phyloP scores from a whole-genome alignment of 305 asterid genomes.

The Ilex paraguariensis region DNA sequence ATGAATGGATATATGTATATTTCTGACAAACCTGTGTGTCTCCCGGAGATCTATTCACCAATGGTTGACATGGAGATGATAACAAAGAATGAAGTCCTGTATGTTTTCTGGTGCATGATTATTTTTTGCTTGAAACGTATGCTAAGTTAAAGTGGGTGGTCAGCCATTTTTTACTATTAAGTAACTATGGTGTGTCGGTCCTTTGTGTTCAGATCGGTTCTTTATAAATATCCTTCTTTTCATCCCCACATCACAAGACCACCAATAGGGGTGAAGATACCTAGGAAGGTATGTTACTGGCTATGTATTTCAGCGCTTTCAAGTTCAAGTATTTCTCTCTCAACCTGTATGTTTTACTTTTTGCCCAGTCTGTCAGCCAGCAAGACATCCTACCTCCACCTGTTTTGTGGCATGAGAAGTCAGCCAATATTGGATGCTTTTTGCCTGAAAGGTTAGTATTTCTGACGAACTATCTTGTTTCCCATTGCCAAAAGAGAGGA shows the following conservation, averaged over 20 bases:
- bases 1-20: slow-evolving; percentile 52
- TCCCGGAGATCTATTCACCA: slow-evolving; percentile 36
- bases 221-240: slow-evolving; percentile 39
- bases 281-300: slow-evolving; percentile 33
- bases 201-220: slow-evolving; percentile 33
- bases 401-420: slow-evolving; percentile 39
- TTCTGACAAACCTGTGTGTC: slow-evolving; percentile 36
- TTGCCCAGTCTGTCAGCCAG: slow-evolving; percentile 28
- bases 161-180: background rate
- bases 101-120: slow-evolving; percentile 16
- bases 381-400: slow-evolving; percentile 30
- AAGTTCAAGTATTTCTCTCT: slow-evolving; percentile 7
- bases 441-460: slow-evolving; percentile 31
- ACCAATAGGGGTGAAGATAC: slow-evolving; percentile 43
- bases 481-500: slow-evolving; percentile 4
- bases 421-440: slow-evolving; percentile 15
- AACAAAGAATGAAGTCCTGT: slow-evolving; percentile 39
- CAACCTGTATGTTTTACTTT: slow-evolving; percentile 10
- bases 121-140: background rate
- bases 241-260: slow-evolving; percentile 51
- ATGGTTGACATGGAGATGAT: slow-evolving; percentile 30
- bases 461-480: slow-evolving; percentile 3
- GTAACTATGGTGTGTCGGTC: background rate
- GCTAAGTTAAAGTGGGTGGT: slow-evolving; percentile 14
- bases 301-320: slow-evolving; percentile 4